Percentiles rank a stretch among this genome's conserved stretches.
phyloP scores from a whole-genome alignment of 2,329 filamentous ascomycete genomes.

The Thermothelomyces thermophilus region DNA sequence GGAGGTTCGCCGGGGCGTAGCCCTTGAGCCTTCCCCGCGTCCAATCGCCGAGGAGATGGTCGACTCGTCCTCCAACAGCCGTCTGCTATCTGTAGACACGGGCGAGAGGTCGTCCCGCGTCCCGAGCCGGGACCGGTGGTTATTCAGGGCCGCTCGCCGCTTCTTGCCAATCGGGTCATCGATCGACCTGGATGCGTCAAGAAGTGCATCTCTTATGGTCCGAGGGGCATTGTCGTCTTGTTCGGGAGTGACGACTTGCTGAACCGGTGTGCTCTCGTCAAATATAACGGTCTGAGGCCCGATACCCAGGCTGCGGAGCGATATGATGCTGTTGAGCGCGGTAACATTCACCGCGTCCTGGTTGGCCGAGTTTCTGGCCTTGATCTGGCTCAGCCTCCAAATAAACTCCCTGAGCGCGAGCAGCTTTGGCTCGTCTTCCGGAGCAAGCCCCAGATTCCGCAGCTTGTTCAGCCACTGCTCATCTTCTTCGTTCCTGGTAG shows the following conservation, averaged over 20 bases:
- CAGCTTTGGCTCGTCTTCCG: slow-evolving; percentile 85
- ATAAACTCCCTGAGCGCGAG: slow-evolving; percentile 84
- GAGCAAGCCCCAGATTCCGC: slow-evolving; percentile 71
- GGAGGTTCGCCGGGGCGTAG: slow-evolving; percentile 34
- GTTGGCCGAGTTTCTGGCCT: slow-evolving; percentile 44
- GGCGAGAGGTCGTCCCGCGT: slow-evolving; percentile 34
- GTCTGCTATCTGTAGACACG: slow-evolving; percentile 32
- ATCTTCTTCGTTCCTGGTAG: slow-evolving; percentile 81
- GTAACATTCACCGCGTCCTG: slow-evolving; percentile 27
- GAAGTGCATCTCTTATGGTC: slow-evolving; percentile 82
- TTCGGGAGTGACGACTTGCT: slow-evolving; percentile 30
- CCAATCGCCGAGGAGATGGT: slow-evolving; percentile 26
- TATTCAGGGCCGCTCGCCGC: slow-evolving; percentile 46
- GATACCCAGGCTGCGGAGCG: slow-evolving; percentile 67
- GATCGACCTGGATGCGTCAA: slow-evolving; percentile 87
- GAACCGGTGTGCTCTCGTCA: slow-evolving; percentile 61
- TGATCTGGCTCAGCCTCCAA: slow-evolving; percentile 73
- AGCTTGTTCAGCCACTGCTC: slow-evolving; percentile 86
- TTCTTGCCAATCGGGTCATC: slow-evolving; percentile 57
- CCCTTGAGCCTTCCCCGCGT: slow-evolving; percentile 31
- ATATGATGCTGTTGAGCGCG: slow-evolving; percentile 64
- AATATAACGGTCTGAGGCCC: slow-evolving; percentile 89
- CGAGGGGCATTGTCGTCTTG: slow-evolving; percentile 46
- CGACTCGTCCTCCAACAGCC: slow-evolving; percentile 26
- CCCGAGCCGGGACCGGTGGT: slow-evolving; percentile 40